A percentile compares a stretch with the other conserved stretches of the same genome.
phyloP scores from a whole-genome alignment of 1,284 basidiomycete species.

The Apiotrichum veenhuisii region DNA sequence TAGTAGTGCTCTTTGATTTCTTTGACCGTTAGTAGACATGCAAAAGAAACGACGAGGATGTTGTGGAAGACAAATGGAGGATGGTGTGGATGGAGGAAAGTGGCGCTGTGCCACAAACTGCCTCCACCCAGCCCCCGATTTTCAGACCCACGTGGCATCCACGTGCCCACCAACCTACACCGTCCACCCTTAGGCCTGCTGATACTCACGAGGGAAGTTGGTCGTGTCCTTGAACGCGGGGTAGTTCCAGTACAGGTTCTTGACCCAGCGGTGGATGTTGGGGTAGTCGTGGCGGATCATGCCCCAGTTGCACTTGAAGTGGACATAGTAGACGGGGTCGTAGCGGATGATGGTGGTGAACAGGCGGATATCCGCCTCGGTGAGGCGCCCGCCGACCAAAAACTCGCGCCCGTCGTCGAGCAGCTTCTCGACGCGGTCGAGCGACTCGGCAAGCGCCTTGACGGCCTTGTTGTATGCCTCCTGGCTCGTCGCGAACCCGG shows the following conservation, averaged over 20 bases:
- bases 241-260: constrained; percentile 86
- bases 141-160: no score
- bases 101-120: no score
- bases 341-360: constrained; percentile 82
- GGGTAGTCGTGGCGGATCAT: constrained; percentile 69
- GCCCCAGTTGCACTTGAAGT: constrained; percentile 92
- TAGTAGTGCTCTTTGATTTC: constrained; percentile 79
- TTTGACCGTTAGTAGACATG: background rate
- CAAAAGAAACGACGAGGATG: no score
- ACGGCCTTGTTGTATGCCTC: constrained; percentile 78
- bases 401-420: constrained; percentile 70
- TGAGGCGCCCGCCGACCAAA: constrained; percentile 73
- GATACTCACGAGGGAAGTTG: constrained; percentile 59
- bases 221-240: constrained; percentile 84
- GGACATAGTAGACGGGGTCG: constrained; percentile 83
- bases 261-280: constrained; percentile 74
- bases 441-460: constrained; percentile 63
- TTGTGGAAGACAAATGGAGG: background rate
- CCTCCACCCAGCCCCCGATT: no score
- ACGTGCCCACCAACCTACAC: no score
- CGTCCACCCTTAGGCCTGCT: background rate
- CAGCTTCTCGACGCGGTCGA: constrained; percentile 77
- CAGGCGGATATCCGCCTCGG: constrained; percentile 85
- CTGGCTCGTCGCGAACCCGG: constrained; percentile 81
- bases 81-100: background rate